Percentiles rank a stretch among this genome's conserved stretches.
Evolutionary conservation across 768 basidiomycete genomes (phyloP).

Genomic region (Xerocomellus dryophilus): DNA sequence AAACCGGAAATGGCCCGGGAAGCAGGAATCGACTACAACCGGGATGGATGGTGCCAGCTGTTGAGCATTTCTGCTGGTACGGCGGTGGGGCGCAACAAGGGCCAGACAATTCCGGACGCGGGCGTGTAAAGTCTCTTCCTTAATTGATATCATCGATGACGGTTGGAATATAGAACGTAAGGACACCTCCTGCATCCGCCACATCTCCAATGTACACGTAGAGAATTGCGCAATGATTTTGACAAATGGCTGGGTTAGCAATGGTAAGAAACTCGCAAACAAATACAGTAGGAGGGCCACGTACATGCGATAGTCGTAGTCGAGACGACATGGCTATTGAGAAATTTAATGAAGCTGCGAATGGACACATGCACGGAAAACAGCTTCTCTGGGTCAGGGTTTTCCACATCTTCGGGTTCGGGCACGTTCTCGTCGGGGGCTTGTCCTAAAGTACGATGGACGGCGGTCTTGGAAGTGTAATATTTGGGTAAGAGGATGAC

Average conservation of each 20-base stretch:
- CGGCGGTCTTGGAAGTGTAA: not conserved
- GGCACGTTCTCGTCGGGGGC: slow-evolving; percentile 32
- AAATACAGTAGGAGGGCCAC: slow-evolving; percentile 25
- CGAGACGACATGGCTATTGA: slow-evolving; percentile 76
- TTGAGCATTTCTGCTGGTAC: not conserved
- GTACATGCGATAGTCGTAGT: slow-evolving; percentile 82
- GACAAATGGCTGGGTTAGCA: slow-evolving; percentile 62
- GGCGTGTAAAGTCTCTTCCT: not conserved
- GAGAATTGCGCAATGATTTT: slow-evolving; percentile 78
- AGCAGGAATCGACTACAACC: not conserved
- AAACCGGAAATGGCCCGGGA: too few relatives aligned
- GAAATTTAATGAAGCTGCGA: slow-evolving; percentile 75
- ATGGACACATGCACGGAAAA: slow-evolving; percentile 68
- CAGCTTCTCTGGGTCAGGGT: slow-evolving; percentile 52
- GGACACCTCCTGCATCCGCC: slow-evolving; percentile 74
- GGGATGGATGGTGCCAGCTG: not conserved
- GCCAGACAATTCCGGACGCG: not conserved
- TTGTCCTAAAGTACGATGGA: slow-evolving; percentile 18
- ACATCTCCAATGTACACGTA: slow-evolving; percentile 87
- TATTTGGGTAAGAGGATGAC: not conserved
- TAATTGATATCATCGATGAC: slow-evolving; percentile 55
- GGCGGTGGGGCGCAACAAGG: not conserved
- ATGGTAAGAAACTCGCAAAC: not conserved
- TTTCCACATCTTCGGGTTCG: slow-evolving; percentile 35
- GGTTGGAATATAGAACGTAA: slow-evolving; percentile 87